Evolutionary conservation across 495 filamentous ascomycete species (phyloP).

Genomic region (Hypoxylon trugodes): DNA sequence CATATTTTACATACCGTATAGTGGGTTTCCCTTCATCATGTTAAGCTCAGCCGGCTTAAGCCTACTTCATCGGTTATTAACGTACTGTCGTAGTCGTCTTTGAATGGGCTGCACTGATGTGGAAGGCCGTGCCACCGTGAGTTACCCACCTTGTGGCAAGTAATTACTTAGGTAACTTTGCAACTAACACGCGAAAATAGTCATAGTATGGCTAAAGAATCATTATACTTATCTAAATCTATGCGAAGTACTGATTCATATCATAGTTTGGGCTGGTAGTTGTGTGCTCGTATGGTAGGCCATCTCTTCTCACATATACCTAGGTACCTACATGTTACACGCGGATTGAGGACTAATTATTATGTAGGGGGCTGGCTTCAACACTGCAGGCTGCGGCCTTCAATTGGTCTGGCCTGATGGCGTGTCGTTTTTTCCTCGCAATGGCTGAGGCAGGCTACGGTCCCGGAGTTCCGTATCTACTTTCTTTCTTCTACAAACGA

Average conservation of each 20-base stretch:
- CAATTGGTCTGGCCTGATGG: conserved; percentile 72
- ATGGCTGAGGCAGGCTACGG: conserved; percentile 74
- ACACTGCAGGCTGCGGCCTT: conserved; percentile 67
- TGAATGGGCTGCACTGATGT: conserved; percentile 75
- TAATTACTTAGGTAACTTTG: neutral
- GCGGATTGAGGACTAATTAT: neutral
- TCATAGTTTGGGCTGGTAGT: conserved; percentile 38
- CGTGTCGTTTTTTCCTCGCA: conserved; percentile 72
- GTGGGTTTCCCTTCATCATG: conserved; percentile 31
- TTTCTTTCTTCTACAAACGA: conserved; percentile 86
- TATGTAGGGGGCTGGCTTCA: conserved; percentile 62
- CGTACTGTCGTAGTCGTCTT: conserved; percentile 63
- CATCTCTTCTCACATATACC: conserved; percentile 20
- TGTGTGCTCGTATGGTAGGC: conserved; percentile 44
- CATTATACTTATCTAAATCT: neutral
- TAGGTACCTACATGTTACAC: no score
- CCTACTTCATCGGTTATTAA: conserved; percentile 7
- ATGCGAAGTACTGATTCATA: neutral
- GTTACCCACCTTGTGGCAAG: neutral
- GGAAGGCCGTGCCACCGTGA: conserved; percentile 68
- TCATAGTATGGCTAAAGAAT: conserved; percentile 40
- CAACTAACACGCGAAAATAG: conserved; percentile 32
- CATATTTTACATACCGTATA: conserved; percentile 78
- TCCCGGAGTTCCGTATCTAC: conserved; percentile 74
- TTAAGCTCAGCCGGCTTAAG: neutral